Conservation (phyloP, 768 basidiomycete genomes). For the Kwoniella dejecticola region DNA sequence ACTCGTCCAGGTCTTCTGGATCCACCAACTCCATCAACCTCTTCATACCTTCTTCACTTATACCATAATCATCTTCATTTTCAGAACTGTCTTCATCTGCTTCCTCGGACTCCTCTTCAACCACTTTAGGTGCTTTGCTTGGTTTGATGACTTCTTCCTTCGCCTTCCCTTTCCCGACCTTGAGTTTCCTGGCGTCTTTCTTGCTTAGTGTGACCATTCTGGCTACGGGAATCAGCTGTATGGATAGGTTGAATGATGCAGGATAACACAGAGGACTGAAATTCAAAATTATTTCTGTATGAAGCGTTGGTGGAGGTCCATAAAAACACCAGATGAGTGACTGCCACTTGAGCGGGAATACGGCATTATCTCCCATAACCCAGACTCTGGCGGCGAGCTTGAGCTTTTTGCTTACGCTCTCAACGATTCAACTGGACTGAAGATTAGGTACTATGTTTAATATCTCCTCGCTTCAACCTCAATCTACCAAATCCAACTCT, state of each 20-base stretch:
- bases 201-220: slow-evolving; percentile 38
- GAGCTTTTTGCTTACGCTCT: background rate
- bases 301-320: background rate
- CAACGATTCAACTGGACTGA: too few relatives aligned
- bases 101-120: slow-evolving; percentile 14
- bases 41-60: slow-evolving; percentile 46
- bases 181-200: slow-evolving; percentile 32
- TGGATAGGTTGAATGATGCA: slow-evolving; percentile 5
- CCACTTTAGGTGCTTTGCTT: background rate
- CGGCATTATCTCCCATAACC: background rate
- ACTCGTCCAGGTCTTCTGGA: slow-evolving; percentile 67
- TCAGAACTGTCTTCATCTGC: slow-evolving; percentile 37
- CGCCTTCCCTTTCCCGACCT: slow-evolving; percentile 32
- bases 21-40: slow-evolving; percentile 48
- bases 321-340: background rate
- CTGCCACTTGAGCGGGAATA: slow-evolving; percentile 3
- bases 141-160: background rate
- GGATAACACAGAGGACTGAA: background rate
- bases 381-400: background rate
- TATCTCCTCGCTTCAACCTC: too few relatives aligned
- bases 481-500: background rate
- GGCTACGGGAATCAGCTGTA: slow-evolving; percentile 1
- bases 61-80: slow-evolving; percentile 52
- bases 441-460: too few relatives aligned
- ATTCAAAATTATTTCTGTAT: slow-evolving; percentile 16